These are phyloP conservation scores for Crucihimalaya himalaica DNA, from an alignment of 345 rosid species.

Conservation along the genomic window DNA sequence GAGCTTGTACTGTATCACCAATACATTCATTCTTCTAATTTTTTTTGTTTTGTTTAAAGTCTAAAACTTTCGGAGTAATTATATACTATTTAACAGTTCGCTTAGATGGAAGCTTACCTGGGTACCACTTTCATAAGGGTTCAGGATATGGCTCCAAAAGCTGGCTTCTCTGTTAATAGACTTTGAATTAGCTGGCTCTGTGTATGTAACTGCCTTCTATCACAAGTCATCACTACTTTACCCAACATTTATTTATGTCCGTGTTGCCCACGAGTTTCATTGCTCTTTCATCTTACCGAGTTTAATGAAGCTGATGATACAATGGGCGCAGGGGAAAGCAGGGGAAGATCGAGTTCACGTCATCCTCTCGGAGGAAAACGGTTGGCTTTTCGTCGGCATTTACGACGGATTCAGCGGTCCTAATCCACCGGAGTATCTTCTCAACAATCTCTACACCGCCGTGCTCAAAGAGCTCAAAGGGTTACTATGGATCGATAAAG, in stretches of 20 bases:
- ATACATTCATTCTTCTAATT: not conserved
- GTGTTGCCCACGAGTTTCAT: not conserved
- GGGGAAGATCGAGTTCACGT: conserved; percentile 96
- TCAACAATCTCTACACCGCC: conserved; percentile 62
- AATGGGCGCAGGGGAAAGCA: conserved; percentile 96
- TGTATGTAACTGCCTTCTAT: conserved; percentile 48
- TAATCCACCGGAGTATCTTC: conserved; percentile 85
- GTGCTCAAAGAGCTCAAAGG: conserved; percentile 72
- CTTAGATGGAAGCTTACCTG: conserved; percentile 80
- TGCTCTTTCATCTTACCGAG: too few species aligned
- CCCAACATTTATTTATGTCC: not conserved
- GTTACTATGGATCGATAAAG: conserved; percentile 54
- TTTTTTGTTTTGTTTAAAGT: not conserved
- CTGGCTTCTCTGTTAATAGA: conserved; percentile 56
- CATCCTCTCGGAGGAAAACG: conserved; percentile 76
- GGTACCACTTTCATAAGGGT: conserved; percentile 62
- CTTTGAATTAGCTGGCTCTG: conserved; percentile 25
- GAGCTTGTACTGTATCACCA: conserved; percentile 56
- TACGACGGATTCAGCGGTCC: conserved; percentile 96
- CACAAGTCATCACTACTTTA: not conserved
- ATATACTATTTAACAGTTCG: conserved; percentile 48
- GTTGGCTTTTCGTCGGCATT: conserved; percentile 93
- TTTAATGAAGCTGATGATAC: conserved; percentile 41
- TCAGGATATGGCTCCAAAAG: conserved; percentile 67
- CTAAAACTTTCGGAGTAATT: not conserved